Conservation (phyloP, 2,329 filamentous ascomycete genomes). For the Ascosphaera apis region DNA sequence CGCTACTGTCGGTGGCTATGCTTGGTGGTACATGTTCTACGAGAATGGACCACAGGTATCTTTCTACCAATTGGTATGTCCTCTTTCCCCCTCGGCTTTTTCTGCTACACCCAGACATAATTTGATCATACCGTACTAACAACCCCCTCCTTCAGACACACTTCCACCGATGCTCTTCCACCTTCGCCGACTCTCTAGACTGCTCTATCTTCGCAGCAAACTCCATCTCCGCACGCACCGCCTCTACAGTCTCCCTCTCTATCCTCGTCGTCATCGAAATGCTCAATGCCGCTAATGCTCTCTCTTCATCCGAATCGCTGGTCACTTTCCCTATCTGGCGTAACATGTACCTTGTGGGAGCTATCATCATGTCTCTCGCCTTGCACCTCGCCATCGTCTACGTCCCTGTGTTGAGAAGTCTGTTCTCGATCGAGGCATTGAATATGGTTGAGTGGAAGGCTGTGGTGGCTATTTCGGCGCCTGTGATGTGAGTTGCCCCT, state of each 20-base stretch:
- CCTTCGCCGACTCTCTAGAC: constrained; percentile 74
- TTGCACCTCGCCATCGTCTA: constrained; percentile 90
- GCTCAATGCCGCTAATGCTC: constrained; percentile 96
- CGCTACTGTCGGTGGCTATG: constrained; percentile 88
- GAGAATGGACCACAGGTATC: constrained; percentile 68
- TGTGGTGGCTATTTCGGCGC: constrained; percentile 65
- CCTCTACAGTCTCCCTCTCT: constrained; percentile 79
- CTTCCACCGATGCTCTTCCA: constrained; percentile 76
- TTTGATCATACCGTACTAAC: constrained; percentile 4
- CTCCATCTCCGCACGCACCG: constrained; percentile 64
- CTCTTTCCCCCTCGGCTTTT: not conserved
- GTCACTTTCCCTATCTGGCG: constrained; percentile 89
- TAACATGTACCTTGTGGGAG: constrained; percentile 96
- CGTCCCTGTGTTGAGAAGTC: constrained; percentile 59
- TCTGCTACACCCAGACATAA: constrained; percentile 1
- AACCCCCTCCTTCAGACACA: constrained; percentile 28
- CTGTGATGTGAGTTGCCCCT: constrained; percentile 56
- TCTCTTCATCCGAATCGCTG: constrained; percentile 85
- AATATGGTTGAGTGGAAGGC: constrained; percentile 80
- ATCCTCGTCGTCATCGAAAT: constrained; percentile 94
- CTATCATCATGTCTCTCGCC: constrained; percentile 76
- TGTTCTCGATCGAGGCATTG: constrained; percentile 81
- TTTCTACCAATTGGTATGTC: constrained; percentile 55
- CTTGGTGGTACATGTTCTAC: constrained; percentile 99
- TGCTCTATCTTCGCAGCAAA: constrained; percentile 85